phyloP scores from a whole-genome alignment of 2,329 filamentous ascomycete species.

The Alternaria atra region DNA sequence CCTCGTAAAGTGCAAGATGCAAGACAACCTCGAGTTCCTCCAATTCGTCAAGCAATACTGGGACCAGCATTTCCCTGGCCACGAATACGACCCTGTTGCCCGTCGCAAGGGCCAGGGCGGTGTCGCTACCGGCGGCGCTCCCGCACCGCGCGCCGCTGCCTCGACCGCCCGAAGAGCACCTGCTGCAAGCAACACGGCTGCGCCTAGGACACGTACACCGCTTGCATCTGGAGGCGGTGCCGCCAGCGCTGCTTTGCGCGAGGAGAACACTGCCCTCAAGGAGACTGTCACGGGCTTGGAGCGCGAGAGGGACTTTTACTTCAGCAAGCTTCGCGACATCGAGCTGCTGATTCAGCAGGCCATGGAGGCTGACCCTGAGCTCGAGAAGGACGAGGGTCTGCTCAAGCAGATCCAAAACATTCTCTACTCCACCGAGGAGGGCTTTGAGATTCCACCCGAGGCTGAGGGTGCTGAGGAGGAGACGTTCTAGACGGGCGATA shows the following conservation, averaged over 20 bases:
- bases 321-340: slow-evolving; percentile 97
- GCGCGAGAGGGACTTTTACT: slow-evolving; percentile 98
- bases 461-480: slow-evolving; percentile 80
- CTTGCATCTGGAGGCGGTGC: slow-evolving; percentile 59
- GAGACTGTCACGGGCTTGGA: slow-evolving; percentile 95
- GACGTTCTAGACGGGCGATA: slow-evolving; percentile 45
- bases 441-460: slow-evolving; percentile 88
- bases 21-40: slow-evolving; percentile 98
- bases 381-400: slow-evolving; percentile 92
- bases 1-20: slow-evolving; percentile 99
- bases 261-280: slow-evolving; percentile 89
- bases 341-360: slow-evolving; percentile 93
- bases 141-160: slow-evolving; percentile 61
- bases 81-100: slow-evolving; percentile 91
- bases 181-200: slow-evolving; percentile 51
- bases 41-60: slow-evolving; percentile 97
- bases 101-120: slow-evolving; percentile 81
- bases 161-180: slow-evolving; percentile 55
- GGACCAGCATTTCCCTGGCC: slow-evolving; percentile 97
- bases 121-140: slow-evolving; percentile 58
- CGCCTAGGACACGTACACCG: slow-evolving; percentile 53
- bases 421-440: slow-evolving; percentile 89
- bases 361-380: slow-evolving; percentile 87
- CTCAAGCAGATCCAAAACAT: slow-evolving; percentile 97
- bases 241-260: slow-evolving; percentile 75